phyloP scores from a whole-genome alignment of 2,329 filamentous ascomycete species.

The Corinectria fuckeliana region DNA sequence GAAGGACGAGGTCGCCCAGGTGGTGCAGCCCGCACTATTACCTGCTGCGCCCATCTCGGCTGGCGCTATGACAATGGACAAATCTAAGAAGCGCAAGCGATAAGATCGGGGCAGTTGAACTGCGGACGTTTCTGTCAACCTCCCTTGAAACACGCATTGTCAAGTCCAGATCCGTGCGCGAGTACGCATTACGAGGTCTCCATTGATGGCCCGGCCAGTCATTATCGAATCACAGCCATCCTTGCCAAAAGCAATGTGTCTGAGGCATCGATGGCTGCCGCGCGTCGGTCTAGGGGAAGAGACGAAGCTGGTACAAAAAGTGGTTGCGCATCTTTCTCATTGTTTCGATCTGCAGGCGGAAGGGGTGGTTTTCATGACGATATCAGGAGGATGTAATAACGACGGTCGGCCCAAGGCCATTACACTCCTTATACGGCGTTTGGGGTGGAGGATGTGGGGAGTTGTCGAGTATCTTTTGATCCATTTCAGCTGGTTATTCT shows the following conservation, averaged over 20 bases:
- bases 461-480: slow-evolving; percentile 36
- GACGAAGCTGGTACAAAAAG: slow-evolving; percentile 8
- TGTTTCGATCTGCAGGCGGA: slow-evolving; percentile 32
- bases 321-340: slow-evolving; percentile 19
- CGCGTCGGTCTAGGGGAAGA: slow-evolving; percentile 16
- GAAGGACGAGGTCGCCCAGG: slow-evolving; percentile 57
- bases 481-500: slow-evolving; percentile 24
- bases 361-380: slow-evolving; percentile 37
- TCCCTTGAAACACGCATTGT: slow-evolving; percentile 23
- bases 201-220: slow-evolving; percentile 13
- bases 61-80: slow-evolving; percentile 51
- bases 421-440: slow-evolving; percentile 49
- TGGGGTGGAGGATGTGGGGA: slow-evolving; percentile 36
- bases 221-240: slow-evolving; percentile 17
- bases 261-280: slow-evolving; percentile 20
- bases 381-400: slow-evolving; percentile 47
- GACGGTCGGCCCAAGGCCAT: slow-evolving; percentile 45
- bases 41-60: slow-evolving; percentile 53
- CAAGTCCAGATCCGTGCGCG: slow-evolving; percentile 11
- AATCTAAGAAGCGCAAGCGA: slow-evolving; percentile 69
- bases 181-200: slow-evolving; percentile 15
- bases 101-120: slow-evolving; percentile 39
- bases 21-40: slow-evolving; percentile 48
- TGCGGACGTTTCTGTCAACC: background rate
- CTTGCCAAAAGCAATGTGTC: slow-evolving; percentile 14